Percentiles rank a stretch among this genome's conserved stretches.
Conservation (phyloP, 1,284 basidiomycete species). For the Apiotrichum gracile region DNA sequence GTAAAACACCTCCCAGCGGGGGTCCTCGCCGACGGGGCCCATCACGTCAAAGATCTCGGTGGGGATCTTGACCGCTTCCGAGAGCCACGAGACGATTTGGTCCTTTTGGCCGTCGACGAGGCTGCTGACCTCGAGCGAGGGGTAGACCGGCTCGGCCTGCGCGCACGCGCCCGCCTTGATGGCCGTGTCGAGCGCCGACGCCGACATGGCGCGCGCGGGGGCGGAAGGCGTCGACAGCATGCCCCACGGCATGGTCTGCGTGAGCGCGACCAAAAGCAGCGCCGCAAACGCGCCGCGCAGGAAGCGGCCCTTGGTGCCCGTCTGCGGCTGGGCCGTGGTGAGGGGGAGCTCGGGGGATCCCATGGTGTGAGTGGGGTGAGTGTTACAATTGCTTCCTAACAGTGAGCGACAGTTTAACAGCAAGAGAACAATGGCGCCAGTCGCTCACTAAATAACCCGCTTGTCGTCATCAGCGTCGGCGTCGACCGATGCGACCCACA, state of each 20-base stretch:
- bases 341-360: not conserved
- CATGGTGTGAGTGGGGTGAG: not conserved
- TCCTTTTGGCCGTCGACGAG: slow-evolving; percentile 24
- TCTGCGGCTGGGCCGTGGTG: not conserved
- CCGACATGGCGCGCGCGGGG: not conserved
- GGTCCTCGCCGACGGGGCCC: slow-evolving; percentile 42
- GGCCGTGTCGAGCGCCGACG: not conserved
- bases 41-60: slow-evolving; percentile 48
- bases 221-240: not conserved
- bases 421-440: too few relatives aligned
- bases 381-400: too few relatives aligned
- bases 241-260: not conserved
- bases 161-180: not conserved
- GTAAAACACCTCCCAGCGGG: slow-evolving; percentile 46
- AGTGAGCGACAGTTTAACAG: too few relatives aligned
- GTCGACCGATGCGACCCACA: too few relatives aligned
- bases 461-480: too few relatives aligned
- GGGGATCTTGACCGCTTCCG: slow-evolving; percentile 37
- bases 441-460: too few relatives aligned
- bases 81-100: slow-evolving; percentile 33
- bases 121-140: slow-evolving; percentile 17
- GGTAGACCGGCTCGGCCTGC: not conserved
- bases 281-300: not conserved
- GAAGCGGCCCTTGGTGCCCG: not conserved
- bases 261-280: not conserved